Conservation (phyloP, 2,329 filamentous ascomycete genomes). For the Aureobasidium sp. region DNA sequence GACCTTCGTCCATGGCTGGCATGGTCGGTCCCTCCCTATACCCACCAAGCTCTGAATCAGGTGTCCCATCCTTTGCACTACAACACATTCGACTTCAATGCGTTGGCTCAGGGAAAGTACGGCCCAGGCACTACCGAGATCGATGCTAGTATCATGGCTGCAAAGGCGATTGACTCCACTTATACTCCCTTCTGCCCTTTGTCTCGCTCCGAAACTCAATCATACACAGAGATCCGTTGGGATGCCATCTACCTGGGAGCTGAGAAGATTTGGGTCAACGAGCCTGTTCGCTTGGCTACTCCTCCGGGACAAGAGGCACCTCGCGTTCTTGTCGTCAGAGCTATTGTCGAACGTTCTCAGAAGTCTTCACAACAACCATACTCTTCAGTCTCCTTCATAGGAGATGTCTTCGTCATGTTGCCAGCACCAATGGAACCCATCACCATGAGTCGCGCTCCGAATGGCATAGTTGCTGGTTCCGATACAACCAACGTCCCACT, state of each 20-base stretch:
- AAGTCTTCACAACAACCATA: slow-evolving; percentile 20
- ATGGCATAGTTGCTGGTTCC: slow-evolving; percentile 20
- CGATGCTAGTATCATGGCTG: slow-evolving; percentile 52
- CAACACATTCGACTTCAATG: slow-evolving; percentile 47
- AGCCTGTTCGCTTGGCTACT: slow-evolving; percentile 47
- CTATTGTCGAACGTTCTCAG: slow-evolving; percentile 36
- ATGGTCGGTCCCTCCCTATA: slow-evolving; percentile 50
- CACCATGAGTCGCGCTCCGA: slow-evolving; percentile 22
- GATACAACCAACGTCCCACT: slow-evolving; percentile 40
- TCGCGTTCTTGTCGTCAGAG: slow-evolving; percentile 43
- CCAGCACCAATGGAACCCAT: slow-evolving; percentile 35
- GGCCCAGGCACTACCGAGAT: slow-evolving; percentile 45
- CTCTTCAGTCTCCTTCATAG: slow-evolving; percentile 31
- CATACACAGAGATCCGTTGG: slow-evolving; percentile 40
- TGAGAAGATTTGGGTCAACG: slow-evolving; percentile 55
- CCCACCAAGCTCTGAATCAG: slow-evolving; percentile 38
- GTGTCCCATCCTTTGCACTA: slow-evolving; percentile 34
- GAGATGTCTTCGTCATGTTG: slow-evolving; percentile 47
- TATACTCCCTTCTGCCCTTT: slow-evolving; percentile 48
- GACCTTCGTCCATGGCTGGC: slow-evolving; percentile 51
- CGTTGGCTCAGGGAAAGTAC: slow-evolving; percentile 35
- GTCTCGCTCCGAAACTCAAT: slow-evolving; percentile 31
- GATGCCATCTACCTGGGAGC: slow-evolving; percentile 51
- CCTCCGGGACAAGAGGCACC: slow-evolving; percentile 30
- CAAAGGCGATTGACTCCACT: slow-evolving; percentile 48